Evolutionary conservation across 345 rosid genomes (phyloP).

Genomic region (Citrus glauca): DNA sequence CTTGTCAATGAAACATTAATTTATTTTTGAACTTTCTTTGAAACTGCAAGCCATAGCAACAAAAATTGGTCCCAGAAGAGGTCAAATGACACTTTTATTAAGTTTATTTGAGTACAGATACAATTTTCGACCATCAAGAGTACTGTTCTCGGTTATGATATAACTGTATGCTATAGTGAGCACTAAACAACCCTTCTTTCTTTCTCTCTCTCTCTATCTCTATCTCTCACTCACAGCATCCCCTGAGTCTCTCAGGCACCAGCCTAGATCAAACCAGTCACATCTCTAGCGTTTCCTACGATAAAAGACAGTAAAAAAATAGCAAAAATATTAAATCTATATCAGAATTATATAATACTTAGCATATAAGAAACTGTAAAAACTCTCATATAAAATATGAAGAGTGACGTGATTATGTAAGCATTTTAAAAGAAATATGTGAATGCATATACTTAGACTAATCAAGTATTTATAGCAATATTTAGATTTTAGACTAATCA

Average conservation of each 20-base stretch:
- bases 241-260: background rate
- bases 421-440: background rate
- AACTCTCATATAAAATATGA: background rate
- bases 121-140: background rate
- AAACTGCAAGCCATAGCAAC: background rate
- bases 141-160: background rate
- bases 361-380: background rate
- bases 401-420: background rate
- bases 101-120: background rate
- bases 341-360: background rate
- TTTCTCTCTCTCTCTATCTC: background rate
- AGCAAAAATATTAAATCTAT: background rate
- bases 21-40: background rate
- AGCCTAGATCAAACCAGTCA: background rate
- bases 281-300: background rate
- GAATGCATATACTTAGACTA: background rate
- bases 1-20: background rate
- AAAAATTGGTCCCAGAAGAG: background rate
- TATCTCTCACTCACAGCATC: background rate
- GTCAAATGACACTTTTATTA: background rate
- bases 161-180: background rate
- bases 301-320: too few species aligned
- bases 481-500: background rate
- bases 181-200: background rate
- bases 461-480: background rate